phyloP scores from a whole-genome alignment of 73 alveolate genomes.

The Symbiodinium pilosum region DNA sequence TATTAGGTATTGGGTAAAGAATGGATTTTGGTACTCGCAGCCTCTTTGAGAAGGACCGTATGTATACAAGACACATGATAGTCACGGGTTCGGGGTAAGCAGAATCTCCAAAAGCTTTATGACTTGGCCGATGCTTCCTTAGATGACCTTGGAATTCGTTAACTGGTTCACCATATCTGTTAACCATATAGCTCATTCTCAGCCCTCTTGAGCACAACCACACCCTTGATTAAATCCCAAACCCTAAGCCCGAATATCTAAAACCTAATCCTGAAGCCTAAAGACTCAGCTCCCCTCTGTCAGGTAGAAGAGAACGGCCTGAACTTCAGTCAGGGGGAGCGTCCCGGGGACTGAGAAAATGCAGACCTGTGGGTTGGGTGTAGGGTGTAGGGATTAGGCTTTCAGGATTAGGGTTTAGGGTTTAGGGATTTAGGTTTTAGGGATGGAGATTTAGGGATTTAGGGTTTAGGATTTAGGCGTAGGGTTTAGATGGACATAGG shows the following conservation, averaged over 20 bases:
- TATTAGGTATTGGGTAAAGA: too few relatives aligned
- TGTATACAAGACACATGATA: too few relatives aligned
- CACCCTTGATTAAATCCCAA: background rate
- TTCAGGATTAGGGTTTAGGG: background rate
- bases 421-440: background rate
- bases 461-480: background rate
- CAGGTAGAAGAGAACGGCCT: constrained; percentile 77
- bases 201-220: background rate
- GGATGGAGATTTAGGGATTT: background rate
- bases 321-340: constrained; percentile 80
- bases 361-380: background rate
- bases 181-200: too few relatives aligned
- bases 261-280: background rate
- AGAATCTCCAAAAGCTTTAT: too few relatives aligned
- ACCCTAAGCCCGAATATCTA: background rate
- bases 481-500: too few relatives aligned
- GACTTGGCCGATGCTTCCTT: too few relatives aligned
- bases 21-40: too few relatives aligned
- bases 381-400: background rate
- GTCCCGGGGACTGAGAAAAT: background rate
- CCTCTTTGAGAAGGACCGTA: too few relatives aligned
- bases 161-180: too few relatives aligned
- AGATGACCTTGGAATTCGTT: too few relatives aligned
- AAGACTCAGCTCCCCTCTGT: background rate
- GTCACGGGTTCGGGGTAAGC: too few relatives aligned